Base-by-base conservation (phyloP, 2,329 filamentous ascomycete genomes). In the Penicillium psychrosexuale region DNA sequence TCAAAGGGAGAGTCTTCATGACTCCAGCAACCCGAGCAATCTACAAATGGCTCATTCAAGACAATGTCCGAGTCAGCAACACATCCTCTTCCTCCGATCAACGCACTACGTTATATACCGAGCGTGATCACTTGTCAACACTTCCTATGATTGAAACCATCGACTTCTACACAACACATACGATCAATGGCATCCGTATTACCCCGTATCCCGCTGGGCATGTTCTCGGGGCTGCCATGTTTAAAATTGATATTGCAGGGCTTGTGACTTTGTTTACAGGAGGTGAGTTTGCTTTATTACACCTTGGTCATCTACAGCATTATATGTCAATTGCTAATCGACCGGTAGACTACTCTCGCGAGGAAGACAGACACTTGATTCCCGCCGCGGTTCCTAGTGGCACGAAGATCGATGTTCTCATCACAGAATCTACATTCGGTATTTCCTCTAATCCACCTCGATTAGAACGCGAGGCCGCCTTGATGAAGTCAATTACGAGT, bases 1-100 rank as follows among this genome's bases (percentile, higher is more conserved):
- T 99, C 79, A 88, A 89, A 62, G 94, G 94, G 46, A 86, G 92
- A 22, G 93, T 97, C 58, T 97, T 97, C 78, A 99, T 97, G 93
- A 99, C 94, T 48, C 94, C 99, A 78, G 91, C 94, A 1, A 99
- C 94, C 44, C 97, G 99, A 75, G 94, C 94, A 66, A 99, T 99
- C 72, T 99, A 99, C 83, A 97, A 97, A 77, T 97, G 94, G 93
- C 85, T 97, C 48, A 97, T 97, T 60, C 91, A 96, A 74, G 94
- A 99, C 75, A 96, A 91, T 63, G 90, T 99, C 42, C 87, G 94
- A 56, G 92, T 99, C 30, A 89, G 67, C 82, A 94, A 80, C 80
- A 90, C 69, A 31, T 79, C 81, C 2, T 84, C 82, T 47, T 84
- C 82, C 6, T 83, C 83, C 3, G 82, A 85, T 65, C 82, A 84